These are phyloP conservation scores for Penicillium sp. DNA, from an alignment of 2,329 filamentous ascomycete species.

Conservation along the genomic window DNA sequence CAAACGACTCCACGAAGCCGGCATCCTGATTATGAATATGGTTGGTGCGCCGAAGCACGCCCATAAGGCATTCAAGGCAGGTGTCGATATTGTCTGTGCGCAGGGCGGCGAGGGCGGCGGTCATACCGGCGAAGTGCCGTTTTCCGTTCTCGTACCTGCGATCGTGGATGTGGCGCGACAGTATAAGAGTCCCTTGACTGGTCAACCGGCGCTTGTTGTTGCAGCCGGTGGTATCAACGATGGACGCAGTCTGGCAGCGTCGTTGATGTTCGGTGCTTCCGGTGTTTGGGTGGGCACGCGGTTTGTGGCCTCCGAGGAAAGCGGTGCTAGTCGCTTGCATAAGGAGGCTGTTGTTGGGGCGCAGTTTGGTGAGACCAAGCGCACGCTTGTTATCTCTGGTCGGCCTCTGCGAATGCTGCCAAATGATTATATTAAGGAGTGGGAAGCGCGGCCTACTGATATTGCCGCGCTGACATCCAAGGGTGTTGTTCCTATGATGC, in stretches of 20 bases:
- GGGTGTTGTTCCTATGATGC: slow-evolving; percentile 76
- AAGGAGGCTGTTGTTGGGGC: slow-evolving; percentile 82
- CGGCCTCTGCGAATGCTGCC: slow-evolving; percentile 74
- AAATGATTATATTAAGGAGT: slow-evolving; percentile 78
- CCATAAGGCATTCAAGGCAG: slow-evolving; percentile 78
- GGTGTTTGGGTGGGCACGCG: slow-evolving; percentile 94
- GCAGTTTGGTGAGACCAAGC: slow-evolving; percentile 71
- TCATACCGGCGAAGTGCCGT: slow-evolving; percentile 85
- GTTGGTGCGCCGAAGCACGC: slow-evolving; percentile 90
- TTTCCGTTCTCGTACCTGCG: slow-evolving; percentile 79
- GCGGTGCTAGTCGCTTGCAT: slow-evolving; percentile 74
- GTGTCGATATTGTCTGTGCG: slow-evolving; percentile 86
- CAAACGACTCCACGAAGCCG: slow-evolving; percentile 71
- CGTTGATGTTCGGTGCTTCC: slow-evolving; percentile 80
- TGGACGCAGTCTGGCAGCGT: slow-evolving; percentile 74
- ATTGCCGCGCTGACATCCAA: slow-evolving; percentile 71
- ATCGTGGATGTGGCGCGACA: slow-evolving; percentile 77
- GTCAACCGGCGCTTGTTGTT: slow-evolving; percentile 71
- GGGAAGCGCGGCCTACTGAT: slow-evolving; percentile 73
- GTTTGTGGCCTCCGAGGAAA: slow-evolving; percentile 81
- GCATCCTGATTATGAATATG: slow-evolving; percentile 94
- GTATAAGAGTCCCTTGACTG: slow-evolving; percentile 69
- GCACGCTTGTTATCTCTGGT: slow-evolving; percentile 79
- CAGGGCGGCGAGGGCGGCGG: slow-evolving; percentile 93
- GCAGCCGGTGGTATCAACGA: slow-evolving; percentile 86